Conservation (phyloP, 164 flowering plant genomes). For the Litsea cubeba region DNA sequence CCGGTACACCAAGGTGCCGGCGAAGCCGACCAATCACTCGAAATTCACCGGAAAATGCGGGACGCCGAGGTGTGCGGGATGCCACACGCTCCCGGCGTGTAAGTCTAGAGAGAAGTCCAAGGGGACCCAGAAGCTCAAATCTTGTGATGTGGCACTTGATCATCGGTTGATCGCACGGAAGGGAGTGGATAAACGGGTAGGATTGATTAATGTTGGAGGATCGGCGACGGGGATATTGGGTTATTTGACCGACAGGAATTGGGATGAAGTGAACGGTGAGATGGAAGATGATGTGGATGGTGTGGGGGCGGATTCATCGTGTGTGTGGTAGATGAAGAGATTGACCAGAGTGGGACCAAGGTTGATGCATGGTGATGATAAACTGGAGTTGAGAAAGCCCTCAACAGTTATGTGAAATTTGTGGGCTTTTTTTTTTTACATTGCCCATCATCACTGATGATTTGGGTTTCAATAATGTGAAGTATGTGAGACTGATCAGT, state of each 20-base stretch:
- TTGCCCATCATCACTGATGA: no score
- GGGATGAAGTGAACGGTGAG: conserved; percentile 4
- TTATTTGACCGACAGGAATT: conserved; percentile 15
- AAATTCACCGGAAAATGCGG: conserved; percentile 72
- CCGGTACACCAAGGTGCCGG: conserved; percentile 25
- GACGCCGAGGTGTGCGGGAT: conserved; percentile 30
- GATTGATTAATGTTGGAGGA: conserved; percentile 24
- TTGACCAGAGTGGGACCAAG: neutral
- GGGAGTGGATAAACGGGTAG: neutral
- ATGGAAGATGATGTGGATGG: neutral
- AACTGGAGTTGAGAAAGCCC: no score
- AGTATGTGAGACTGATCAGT: no score
- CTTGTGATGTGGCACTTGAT: conserved; percentile 23
- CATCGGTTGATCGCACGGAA: conserved; percentile 5
- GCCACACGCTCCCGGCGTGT: conserved; percentile 42
- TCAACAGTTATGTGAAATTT: no score
- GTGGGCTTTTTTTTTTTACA: no score
- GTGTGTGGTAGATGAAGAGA: neutral
- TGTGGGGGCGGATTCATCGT: conserved; percentile 1
- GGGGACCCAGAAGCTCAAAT: conserved; percentile 40
- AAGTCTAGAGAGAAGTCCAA: conserved; percentile 59
- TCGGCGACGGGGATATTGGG: conserved; percentile 40
- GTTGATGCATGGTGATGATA: neutral
- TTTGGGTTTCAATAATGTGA: no score
- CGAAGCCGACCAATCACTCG: conserved; percentile 81